Base-by-base conservation (phyloP, 345 rosid species). In the Citrus mangshanensis region DNA sequence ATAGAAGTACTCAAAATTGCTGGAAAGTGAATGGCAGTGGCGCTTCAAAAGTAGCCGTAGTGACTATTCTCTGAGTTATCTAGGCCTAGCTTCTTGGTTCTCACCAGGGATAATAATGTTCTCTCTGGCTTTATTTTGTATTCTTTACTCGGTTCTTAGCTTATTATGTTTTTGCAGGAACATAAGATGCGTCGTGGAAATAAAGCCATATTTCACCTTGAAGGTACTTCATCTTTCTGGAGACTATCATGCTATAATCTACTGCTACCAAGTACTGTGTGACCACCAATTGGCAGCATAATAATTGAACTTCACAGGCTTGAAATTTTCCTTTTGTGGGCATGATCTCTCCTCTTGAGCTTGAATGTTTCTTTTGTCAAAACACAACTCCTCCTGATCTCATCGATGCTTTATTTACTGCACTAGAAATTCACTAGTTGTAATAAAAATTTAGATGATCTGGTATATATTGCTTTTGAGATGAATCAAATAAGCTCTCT, bases 131-230 rank as follows among this genome's bases (percentile, higher is more conserved):
- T 56, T 55, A 5, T 28, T 32, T 22, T 37, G 63, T 4, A 40
- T 22, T 42, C 22, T 76, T 79, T 72, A 40, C 37, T 74, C 21
- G 21, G 21, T 28, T 70, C 34, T 73, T 56, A 70, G 73, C 38
- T 46, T 71, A 63, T 73, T 73, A 61, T 68, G 25, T 76, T 68
- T 27, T 77, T 35, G 73, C 95, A 95, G 98, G 98, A 95, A 79
- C 95, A 95, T 81, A 86, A 91, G 89, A 91, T 95, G 95, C 85
- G 85, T 37, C 86, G 86, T 6, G 98, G 97, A 78, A 95, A 95
- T 78, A 95, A 95, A 83, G 94, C 97, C 82, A 95, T 95, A 82
- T 93, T 93, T 86, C 98, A 93, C 84, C 89, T 92, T 32, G 98
- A 95, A 91, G 97, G 98, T 95, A 91, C 59, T 24, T 19, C 38